Evolutionary conservation across 768 basidiomycete genomes (phyloP).

Genomic region (Cystobasidium onofrii): DNA sequence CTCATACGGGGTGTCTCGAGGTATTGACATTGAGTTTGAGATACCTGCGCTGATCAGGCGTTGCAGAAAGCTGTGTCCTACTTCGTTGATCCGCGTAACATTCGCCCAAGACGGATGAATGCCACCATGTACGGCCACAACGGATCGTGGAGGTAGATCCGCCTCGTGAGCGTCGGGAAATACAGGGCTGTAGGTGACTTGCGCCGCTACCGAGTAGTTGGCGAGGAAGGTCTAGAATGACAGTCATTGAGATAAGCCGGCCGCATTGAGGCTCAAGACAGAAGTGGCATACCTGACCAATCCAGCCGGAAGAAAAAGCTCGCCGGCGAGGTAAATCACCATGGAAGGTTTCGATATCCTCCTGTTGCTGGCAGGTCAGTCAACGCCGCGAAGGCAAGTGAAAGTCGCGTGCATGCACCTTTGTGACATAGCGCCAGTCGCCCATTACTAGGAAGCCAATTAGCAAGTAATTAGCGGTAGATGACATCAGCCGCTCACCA

Average conservation of each 20-base stretch:
- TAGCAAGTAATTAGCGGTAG: background rate
- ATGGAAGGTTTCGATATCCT: slow-evolving; percentile 31
- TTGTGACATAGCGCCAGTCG: slow-evolving; percentile 37
- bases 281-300: slow-evolving; percentile 49
- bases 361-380: no score
- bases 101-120: slow-evolving; percentile 54
- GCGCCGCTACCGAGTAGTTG: slow-evolving; percentile 74
- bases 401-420: slow-evolving; percentile 14
- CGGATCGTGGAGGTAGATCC: slow-evolving; percentile 77
- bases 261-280: no score
- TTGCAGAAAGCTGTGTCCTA: slow-evolving; percentile 63
- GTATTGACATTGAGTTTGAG: slow-evolving; percentile 50
- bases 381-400: background rate
- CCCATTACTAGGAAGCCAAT: slow-evolving; percentile 11
- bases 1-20: slow-evolving; percentile 56
- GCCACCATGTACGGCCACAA: slow-evolving; percentile 64
- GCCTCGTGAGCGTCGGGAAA: slow-evolving; percentile 64
- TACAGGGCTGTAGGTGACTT: slow-evolving; percentile 55
- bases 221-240: slow-evolving; percentile 59
- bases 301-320: slow-evolving; percentile 37
- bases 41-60: slow-evolving; percentile 55
- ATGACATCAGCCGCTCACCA: background rate
- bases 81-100: slow-evolving; percentile 56
- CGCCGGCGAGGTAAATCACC: slow-evolving; percentile 33
- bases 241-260: slow-evolving; percentile 63